Evolutionary conservation across 495 filamentous ascomycete species (phyloP).

Genomic region (Xylaria scruposa): DNA sequence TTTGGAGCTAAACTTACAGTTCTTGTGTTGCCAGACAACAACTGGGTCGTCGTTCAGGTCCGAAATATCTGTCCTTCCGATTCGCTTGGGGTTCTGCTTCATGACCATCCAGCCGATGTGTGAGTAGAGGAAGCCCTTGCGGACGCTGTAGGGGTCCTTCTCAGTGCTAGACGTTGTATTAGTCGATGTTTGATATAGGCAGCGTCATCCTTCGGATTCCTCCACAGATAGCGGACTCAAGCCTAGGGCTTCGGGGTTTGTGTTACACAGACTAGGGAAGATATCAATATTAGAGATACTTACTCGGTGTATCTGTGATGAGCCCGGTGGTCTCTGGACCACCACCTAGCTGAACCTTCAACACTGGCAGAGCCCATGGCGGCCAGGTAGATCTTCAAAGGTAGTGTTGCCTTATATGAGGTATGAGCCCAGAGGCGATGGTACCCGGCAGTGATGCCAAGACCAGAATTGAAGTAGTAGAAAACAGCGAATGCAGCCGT

Average conservation of each 20-base stretch:
- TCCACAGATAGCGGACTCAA: background rate
- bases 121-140: conserved; percentile 96
- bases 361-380: conserved; percentile 93
- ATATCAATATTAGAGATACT: background rate
- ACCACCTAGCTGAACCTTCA: conserved; percentile 96
- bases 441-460: conserved; percentile 90
- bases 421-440: conserved; percentile 95
- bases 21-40: conserved; percentile 91
- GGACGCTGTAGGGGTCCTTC: conserved; percentile 98
- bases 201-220: background rate
- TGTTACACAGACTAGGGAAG: background rate
- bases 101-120: conserved; percentile 95
- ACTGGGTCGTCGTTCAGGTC: conserved; percentile 95
- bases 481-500: conserved; percentile 81
- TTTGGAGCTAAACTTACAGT: conserved; percentile 55
- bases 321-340: conserved; percentile 93
- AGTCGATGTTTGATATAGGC: background rate
- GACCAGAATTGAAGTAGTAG: conserved; percentile 92
- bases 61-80: conserved; percentile 94
- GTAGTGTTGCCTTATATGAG: conserved; percentile 87
- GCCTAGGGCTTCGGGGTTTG: background rate
- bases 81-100: conserved; percentile 92
- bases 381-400: conserved; percentile 91
- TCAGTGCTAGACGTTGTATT: conserved; percentile 63
- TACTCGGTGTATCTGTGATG: conserved; percentile 97